Evolutionary conservation across 768 basidiomycete genomes (phyloP), one percentile per base, ranked within the genome.

Genomic region (Krasilnikovozyma curviuscula): DNA sequence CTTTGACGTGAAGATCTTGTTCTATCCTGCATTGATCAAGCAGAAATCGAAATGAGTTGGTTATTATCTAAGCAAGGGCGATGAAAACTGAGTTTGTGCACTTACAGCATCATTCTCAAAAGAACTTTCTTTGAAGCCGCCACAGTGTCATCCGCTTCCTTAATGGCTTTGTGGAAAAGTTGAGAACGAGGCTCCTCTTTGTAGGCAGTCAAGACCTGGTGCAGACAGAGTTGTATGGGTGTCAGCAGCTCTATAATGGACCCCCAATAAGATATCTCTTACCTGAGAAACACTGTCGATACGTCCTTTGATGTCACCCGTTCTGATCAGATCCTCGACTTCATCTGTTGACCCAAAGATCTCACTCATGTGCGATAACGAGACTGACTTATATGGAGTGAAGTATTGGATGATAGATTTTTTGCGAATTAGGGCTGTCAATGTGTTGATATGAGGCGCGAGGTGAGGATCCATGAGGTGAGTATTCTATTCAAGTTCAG

Each of bases 351-450:
- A 79, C 3, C 86, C 88, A 58, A 95, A 91, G 9, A 86, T 84
- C 2, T 66, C 62, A 31, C 80, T 77, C 83, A 93, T 89, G 30
- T 79, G 73, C 35, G 79, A 77, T 25, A 95, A 72, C 35, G 76
- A 71, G 61, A 93, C 83, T 8, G 81, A 76, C 24, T 80, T 72
- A 63, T 88, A 97, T 0, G 89, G 89, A 56, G 78, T 74, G 69
- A 93, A 86, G 66, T 89, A 95, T 40, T 85, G 73, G n/a, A 75
- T 69, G 41, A 95, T 70, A 0, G 84, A 79, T 50, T 76, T 77
- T 55, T 79, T 76, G 33, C 75, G 76, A 63, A 95, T 80, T 27
- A 75, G 69, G 56, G 70, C 71, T 31, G 74, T 73, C 40, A 97
- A 68, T 10, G 71, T 71, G 44, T 65, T 55, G 32, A 85, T 70